Base-by-base conservation (phyloP, 257 asterid species). In the Gynochthodes officinalis region DNA sequence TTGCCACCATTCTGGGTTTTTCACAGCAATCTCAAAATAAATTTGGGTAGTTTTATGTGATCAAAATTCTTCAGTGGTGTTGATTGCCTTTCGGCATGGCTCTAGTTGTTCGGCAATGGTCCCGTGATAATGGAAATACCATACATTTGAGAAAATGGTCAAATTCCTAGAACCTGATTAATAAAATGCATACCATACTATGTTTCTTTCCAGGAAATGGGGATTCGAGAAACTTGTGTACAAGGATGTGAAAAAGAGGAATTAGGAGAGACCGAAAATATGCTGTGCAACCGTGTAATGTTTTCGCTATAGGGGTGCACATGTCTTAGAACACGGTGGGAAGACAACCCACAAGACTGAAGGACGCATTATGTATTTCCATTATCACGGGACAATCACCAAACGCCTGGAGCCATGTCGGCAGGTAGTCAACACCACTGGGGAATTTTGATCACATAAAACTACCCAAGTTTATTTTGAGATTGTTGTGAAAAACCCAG, bases 181-280 rank as follows among this genome's bases (percentile, higher is more conserved):
- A n/a, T n/a, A n/a, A n/a, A 7, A 61, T 15, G 2, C 13, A 14
- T 14, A 13, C n/a, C 10, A 14, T 65, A 10, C 32, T 49, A 53
- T 9, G 37, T 55, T 55, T 0, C 23, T 64, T n/a, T 66, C 57
- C 67, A 90, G 97, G 86, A 89, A 90, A 81, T 90, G 97, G 97
- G 97, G 97, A 61, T 89, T 90, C 60, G 97, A 90, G 88, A 90
- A 90, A 80, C 84, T 90, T 15, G 97, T 90, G 42, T 90, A 80
- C 85, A 87, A 76, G 64, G 94, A 90, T 50, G 86, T 86, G 71
- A 89, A 81, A 82, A 82, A 64, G 50, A n/a, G 96, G 94, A 1
- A 62, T 82, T 3, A 70, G 96, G 60, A 84, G 90, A 72, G 96
- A 90, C 71, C 78, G 97, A 0, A 90, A 90, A 71, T 90, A 90